Evolutionary conservation across 768 basidiomycete genomes (phyloP), one percentile per base, ranked within the genome.

Genomic region (Gloeopeniophorella convolvens): DNA sequence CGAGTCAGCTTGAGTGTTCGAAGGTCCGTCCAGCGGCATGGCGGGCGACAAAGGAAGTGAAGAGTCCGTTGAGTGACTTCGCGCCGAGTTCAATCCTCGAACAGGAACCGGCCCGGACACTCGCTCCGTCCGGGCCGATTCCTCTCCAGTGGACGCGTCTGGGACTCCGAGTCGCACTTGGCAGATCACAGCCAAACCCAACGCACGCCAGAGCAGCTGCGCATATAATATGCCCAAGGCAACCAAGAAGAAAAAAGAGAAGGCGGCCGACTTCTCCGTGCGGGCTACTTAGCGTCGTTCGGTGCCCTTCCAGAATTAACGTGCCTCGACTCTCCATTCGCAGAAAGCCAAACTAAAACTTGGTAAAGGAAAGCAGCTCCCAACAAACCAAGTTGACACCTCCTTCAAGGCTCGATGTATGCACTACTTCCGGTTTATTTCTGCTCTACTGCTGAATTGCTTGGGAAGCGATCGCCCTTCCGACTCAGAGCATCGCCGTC

Each of bases 261-360:
- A 89, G 64, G 82, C 78, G 2, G 85, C 85, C 39, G 94, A 97
- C 65, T 96, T 97, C 59, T 76, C 82, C 23, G 91, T 89, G 64
- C 50, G 70, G 28, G 11, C 7, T 11, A 3, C 10, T 63, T 16
- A 39, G 13, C 28, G 11, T 5, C 20, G 28, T 42, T 35, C 9
- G 36, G 44, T n/a, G n/a, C n/a, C n/a, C n/a, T n/a, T n/a, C n/a
- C n/a, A n/a, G n/a, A n/a, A n/a, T n/a, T n/a, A n/a, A n/a, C n/a
- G n/a, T n/a, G n/a, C n/a, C n/a, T n/a, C n/a, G n/a, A n/a, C n/a
- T n/a, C n/a, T 21, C 8, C 26, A 18, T 23, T 51, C 31, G 7
- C 66, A 97, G 91, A 97, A 93, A 90, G 82, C 90, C 21, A 97
- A 89, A 66, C 75, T 96, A 31, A 99, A 96, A 67, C 86, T 99